Conservation (phyloP, 805 yeast genomes). For the Cyberlindnera veronae region DNA sequence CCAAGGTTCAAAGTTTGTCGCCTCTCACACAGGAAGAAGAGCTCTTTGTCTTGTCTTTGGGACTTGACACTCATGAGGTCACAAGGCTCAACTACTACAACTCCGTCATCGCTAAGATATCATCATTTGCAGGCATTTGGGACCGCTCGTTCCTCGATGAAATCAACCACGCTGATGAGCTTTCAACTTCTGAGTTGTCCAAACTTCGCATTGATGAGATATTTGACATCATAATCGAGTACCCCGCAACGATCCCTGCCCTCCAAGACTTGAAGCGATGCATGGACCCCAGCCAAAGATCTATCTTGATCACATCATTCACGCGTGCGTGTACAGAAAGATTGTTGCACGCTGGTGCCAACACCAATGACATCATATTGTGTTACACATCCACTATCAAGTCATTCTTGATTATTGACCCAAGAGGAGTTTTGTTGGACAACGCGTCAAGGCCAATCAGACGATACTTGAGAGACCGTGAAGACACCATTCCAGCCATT, state of each 20-base stretch:
- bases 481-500: conserved; percentile 66
- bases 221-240: conserved; percentile 51
- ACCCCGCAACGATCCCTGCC: conserved; percentile 50
- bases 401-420: conserved; percentile 75
- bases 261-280: conserved; percentile 57
- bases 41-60: conserved; percentile 19
- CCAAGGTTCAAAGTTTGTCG: conserved; percentile 5
- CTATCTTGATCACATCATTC: conserved; percentile 48
- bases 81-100: conserved; percentile 11
- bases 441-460: conserved; percentile 76
- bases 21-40: conserved; percentile 10
- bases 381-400: conserved; percentile 69
- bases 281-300: conserved; percentile 47
- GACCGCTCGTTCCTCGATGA: conserved; percentile 14
- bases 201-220: conserved; percentile 54
- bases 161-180: conserved; percentile 10
- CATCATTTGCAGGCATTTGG: conserved; percentile 18
- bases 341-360: conserved; percentile 75
- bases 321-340: conserved; percentile 39
- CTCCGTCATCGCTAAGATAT: conserved; percentile 3
- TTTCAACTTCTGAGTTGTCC: conserved; percentile 14
- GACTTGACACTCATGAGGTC: conserved; percentile 18
- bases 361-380: conserved; percentile 68
- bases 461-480: conserved; percentile 63
- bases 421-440: conserved; percentile 79